Evolutionary conservation across 441 rosid species (phyloP).

Genomic region (Cnidoscolus chayamansa): DNA sequence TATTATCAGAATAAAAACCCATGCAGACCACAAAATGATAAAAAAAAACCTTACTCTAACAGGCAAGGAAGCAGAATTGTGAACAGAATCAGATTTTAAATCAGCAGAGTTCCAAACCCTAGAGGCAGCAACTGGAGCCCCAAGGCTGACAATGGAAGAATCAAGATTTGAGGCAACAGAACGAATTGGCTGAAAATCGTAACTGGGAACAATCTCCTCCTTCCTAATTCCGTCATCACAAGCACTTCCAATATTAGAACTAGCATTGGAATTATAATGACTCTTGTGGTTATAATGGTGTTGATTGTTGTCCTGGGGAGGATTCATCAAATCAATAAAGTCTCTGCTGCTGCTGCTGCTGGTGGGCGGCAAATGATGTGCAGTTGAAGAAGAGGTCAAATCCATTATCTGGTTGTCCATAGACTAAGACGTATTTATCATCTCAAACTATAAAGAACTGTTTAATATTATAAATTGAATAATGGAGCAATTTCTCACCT

Average conservation of each 20-base stretch:
- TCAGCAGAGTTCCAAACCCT: slow-evolving; percentile 54
- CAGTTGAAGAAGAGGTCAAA: slow-evolving; percentile 40
- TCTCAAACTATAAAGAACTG: background rate
- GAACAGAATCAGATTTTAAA: slow-evolving; percentile 29
- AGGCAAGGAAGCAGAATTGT: slow-evolving; percentile 22
- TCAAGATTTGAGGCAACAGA: slow-evolving; percentile 29
- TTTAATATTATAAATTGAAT: no score
- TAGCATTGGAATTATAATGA: slow-evolving; percentile 1
- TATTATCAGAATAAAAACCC: background rate
- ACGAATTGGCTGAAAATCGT: slow-evolving; percentile 82
- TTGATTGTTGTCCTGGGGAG: slow-evolving; percentile 43
- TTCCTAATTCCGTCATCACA: slow-evolving; percentile 39
- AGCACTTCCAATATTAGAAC: background rate
- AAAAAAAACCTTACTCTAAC: slow-evolving; percentile 35
- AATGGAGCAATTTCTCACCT: no score
- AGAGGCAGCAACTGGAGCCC: slow-evolving; percentile 12
- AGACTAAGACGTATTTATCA: slow-evolving; percentile 61
- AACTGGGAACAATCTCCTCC: slow-evolving; percentile 77
- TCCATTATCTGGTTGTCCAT: slow-evolving; percentile 91
- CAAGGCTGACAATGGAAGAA: slow-evolving; percentile 26
- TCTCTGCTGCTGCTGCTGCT: slow-evolving; percentile 25
- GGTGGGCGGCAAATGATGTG: background rate
- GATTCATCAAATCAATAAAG: slow-evolving; percentile 54
- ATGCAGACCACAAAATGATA: background rate
- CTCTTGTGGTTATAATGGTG: slow-evolving; percentile 15